Conservation (phyloP, 2,329 filamentous ascomycete species). For the Scedosporium boydii region DNA sequence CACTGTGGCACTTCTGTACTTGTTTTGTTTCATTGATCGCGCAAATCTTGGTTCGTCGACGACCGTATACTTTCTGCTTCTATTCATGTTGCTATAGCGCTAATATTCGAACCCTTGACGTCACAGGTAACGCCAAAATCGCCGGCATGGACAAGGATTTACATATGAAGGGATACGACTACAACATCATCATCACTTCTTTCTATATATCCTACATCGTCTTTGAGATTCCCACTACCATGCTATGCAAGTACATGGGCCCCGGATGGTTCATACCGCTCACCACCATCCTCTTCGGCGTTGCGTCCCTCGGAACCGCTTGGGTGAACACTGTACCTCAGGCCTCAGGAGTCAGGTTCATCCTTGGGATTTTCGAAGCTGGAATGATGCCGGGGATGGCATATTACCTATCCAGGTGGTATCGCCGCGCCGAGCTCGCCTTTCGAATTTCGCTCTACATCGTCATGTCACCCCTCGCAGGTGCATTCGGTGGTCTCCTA, state of each 20-base stretch:
- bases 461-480: constrained; percentile 60
- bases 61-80: not conserved
- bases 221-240: constrained; percentile 60
- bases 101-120: constrained; percentile 58
- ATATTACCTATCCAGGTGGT: constrained; percentile 66
- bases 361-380: constrained; percentile 61
- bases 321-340: constrained; percentile 48
- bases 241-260: constrained; percentile 61
- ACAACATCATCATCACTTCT: constrained; percentile 56
- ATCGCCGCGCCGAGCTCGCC: constrained; percentile 55
- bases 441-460: constrained; percentile 62
- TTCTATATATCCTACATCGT: constrained; percentile 69
- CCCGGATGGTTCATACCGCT: constrained; percentile 63
- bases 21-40: constrained; percentile 69
- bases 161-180: constrained; percentile 50
- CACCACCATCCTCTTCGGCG: constrained; percentile 53
- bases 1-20: constrained; percentile 55
- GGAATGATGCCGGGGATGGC: constrained; percentile 67
- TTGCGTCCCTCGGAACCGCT: constrained; percentile 53
- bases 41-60: constrained; percentile 54
- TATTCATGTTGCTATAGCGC: constrained; percentile 55
- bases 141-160: constrained; percentile 57
- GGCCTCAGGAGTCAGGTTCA: constrained; percentile 52
- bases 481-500: constrained; percentile 61
- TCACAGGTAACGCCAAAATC: constrained; percentile 55